Evolutionary conservation across 345 rosid species (phyloP).

Genomic region (Syzygium grande): DNA sequence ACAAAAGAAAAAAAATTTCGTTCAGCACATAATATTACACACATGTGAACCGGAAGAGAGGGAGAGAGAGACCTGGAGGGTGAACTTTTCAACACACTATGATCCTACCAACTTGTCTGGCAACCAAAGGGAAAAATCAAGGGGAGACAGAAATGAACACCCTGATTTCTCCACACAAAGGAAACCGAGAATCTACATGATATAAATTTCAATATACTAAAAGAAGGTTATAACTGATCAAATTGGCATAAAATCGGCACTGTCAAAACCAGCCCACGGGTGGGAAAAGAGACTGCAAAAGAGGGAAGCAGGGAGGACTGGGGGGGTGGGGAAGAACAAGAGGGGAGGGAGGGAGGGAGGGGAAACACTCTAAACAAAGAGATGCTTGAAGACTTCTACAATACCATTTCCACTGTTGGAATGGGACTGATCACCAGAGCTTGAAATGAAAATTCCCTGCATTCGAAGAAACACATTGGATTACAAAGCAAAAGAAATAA

Average conservation of each 20-base stretch:
- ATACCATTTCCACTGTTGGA: constrained; percentile 90
- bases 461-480: neutral
- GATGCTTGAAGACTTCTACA: neutral
- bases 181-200: neutral
- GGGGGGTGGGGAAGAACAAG: neutral
- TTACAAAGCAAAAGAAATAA: neutral
- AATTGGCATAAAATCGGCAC: neutral
- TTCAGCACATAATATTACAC: neutral
- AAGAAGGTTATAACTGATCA: neutral
- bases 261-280: neutral
- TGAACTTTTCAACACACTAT: neutral
- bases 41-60: neutral
- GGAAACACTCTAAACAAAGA: neutral
- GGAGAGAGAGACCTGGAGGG: rapidly evolving
- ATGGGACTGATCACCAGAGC: constrained; percentile 87
- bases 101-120: neutral
- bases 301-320: neutral
- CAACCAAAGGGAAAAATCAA: neutral
- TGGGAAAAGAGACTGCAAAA: neutral
- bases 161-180: neutral
- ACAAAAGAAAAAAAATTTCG: neutral
- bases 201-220: neutral
- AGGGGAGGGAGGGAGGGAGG: neutral
- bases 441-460: constrained; percentile 84
- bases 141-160: neutral